A percentile compares a stretch with the other conserved stretches of the same genome.
phyloP scores from a whole-genome alignment of 2,329 filamentous ascomycete genomes.

The Clarireedia hainanense region DNA sequence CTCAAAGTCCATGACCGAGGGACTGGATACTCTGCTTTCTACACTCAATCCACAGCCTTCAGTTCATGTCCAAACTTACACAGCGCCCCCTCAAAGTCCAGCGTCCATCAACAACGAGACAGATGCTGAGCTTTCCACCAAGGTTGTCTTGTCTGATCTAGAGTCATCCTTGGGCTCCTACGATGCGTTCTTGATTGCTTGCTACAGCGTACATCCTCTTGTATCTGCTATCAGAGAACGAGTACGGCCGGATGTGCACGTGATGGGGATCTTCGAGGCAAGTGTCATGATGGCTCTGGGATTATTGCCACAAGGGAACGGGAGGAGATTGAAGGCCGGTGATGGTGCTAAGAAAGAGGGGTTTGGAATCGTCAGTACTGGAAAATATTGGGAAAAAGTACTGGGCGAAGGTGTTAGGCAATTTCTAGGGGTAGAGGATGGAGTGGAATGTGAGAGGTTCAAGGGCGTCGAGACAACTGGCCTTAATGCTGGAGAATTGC shows the following conservation, averaged over 20 bases:
- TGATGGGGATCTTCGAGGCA: slow-evolving; percentile 83
- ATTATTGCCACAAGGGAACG: slow-evolving; percentile 32
- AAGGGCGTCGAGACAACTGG: slow-evolving; percentile 78
- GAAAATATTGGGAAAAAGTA: slow-evolving; percentile 72
- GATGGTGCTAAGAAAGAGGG: slow-evolving; percentile 24
- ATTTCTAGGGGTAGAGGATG: slow-evolving; percentile 47
- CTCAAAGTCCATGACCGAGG: slow-evolving; percentile 62
- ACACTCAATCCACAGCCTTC: slow-evolving; percentile 23
- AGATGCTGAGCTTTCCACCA: slow-evolving; percentile 57
- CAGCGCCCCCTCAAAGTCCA: slow-evolving; percentile 62
- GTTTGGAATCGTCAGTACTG: slow-evolving; percentile 88
- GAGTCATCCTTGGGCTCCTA: slow-evolving; percentile 38
- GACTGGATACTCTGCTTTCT: slow-evolving; percentile 45
- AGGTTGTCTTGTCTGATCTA: slow-evolving; percentile 52
- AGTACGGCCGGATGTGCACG: slow-evolving; percentile 38
- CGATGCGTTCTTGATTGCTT: slow-evolving; percentile 78
- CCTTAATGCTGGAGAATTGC: slow-evolving; percentile 70
- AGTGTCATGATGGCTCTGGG: slow-evolving; percentile 47
- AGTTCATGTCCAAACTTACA: slow-evolving; percentile 10
- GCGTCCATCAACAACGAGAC: slow-evolving; percentile 70
- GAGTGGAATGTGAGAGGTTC: slow-evolving; percentile 39
- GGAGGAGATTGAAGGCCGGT: not conserved
- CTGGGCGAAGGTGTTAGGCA: slow-evolving; percentile 55
- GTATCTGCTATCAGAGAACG: slow-evolving; percentile 49
- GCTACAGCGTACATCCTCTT: slow-evolving; percentile 78